Evolutionary conservation across 805 yeast genomes (phyloP), one percentile per base, ranked within the genome.

Genomic region (Saccharomyces paradoxus): DNA sequence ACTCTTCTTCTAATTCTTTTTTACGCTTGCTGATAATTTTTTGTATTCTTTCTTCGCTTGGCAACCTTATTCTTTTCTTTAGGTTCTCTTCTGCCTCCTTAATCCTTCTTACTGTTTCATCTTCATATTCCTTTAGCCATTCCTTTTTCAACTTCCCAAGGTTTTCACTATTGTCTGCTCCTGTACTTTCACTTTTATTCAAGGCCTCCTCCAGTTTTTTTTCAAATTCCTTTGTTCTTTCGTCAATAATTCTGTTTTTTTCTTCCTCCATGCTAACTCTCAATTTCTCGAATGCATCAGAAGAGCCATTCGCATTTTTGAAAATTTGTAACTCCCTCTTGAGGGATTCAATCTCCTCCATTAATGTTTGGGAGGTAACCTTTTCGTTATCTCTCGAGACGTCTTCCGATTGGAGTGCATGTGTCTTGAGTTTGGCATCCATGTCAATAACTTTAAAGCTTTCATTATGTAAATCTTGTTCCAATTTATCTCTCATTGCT

Each of bases 21-120:
- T 62, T 70, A 32, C 76, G 75, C 49, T 67, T 70, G 56, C 79
- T 82, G 29, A 80, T 71, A 51, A 76, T 77, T 48, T 78, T 82
- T n/a, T 82, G 79, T 67, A 86, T 77, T 56, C 80, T 85, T 50
- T 77, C 77, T 62, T 82, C 83, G 12, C 69, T 58, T 13, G 71
- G 71, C 41, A 61, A 50, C 63, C 81, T 80, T 50, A 80, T 79
- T 47, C 81, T 77, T 27, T 80, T 78, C 52, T 74, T 72, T 50
- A 80, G 71, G 2, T 79, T 76, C 49, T 74, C 78, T 31, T 73
- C 75, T 21, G 77, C 74, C 48, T 75, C 73, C 55, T 74, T 71
- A 14, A 58, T 72, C 63, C 67, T 67, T 67, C 54, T 63, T 6
- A 52, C 21, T 10, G 64, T 61, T 21, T 58, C 60, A 51, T 63